Conservation (phyloP, 176 grass and related monocot species). For the Elymus sibiricus region DNA sequence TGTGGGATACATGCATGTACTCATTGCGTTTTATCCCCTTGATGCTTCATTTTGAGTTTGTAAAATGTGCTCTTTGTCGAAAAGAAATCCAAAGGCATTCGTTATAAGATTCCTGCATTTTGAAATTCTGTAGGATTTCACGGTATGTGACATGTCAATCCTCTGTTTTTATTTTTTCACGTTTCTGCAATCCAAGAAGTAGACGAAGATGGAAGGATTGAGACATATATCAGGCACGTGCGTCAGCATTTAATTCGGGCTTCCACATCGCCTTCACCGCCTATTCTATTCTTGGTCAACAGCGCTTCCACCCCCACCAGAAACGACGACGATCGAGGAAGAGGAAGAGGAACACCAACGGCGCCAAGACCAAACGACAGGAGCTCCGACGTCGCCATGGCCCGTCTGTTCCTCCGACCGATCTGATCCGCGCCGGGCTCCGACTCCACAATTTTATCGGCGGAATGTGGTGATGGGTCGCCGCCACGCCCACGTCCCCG, state of each 20-base stretch:
- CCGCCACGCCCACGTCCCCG: constrained; percentile 1
- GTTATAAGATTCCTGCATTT: too few species aligned
- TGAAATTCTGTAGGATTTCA: too few species aligned
- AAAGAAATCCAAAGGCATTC: too few species aligned
- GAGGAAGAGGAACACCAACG: not conserved
- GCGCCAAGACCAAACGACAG: not conserved
- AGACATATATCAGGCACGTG: not conserved
- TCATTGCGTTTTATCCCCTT: too few species aligned
- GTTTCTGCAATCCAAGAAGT: too few species aligned
- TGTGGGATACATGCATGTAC: too few species aligned
- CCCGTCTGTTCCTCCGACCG: not conserved
- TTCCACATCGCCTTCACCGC: not conserved
- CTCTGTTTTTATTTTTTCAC: too few species aligned
- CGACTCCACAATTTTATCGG: not conserved
- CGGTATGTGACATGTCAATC: too few species aligned
- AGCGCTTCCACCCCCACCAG: not conserved
- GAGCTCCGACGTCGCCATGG: not conserved
- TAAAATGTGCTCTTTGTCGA: too few species aligned
- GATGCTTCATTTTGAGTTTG: too few species aligned
- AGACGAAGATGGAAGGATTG: too few species aligned
- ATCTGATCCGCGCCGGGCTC: not conserved
- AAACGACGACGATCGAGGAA: not conserved
- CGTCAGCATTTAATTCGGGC: not conserved
- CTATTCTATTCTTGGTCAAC: constrained; percentile 29
- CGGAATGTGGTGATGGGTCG: constrained; percentile 31